Evolutionary conservation across 2,329 filamentous ascomycete species (phyloP).

Genomic region (Rhynchosporium secalis): DNA sequence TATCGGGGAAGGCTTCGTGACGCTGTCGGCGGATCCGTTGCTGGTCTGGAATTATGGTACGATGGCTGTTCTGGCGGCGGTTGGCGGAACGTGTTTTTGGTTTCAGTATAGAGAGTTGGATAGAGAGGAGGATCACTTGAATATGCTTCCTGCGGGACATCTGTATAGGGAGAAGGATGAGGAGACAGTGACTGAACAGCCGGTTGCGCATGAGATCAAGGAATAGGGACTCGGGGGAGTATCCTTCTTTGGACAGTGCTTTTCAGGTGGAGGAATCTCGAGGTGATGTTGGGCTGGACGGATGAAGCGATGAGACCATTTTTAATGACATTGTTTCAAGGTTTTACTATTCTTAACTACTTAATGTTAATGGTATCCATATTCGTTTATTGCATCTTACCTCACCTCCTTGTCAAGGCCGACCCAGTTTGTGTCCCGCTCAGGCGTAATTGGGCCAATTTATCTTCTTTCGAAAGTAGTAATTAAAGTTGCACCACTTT

Average conservation of each 20-base stretch:
- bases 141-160: constrained; percentile 50
- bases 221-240: neutral
- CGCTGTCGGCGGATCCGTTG: constrained; percentile 62
- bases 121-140: constrained; percentile 65
- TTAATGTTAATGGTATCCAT: too few species aligned
- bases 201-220: constrained; percentile 13
- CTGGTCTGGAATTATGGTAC: constrained; percentile 71
- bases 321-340: neutral
- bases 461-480: too few species aligned
- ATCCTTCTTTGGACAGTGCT: too few species aligned
- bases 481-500: too few species aligned
- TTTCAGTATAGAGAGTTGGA: constrained; percentile 66
- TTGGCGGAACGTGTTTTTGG: constrained; percentile 68
- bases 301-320: neutral
- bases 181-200: constrained; percentile 24
- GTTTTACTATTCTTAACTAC: too few species aligned
- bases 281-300: neutral
- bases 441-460: too few species aligned
- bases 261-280: too few species aligned
- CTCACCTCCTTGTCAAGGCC: too few species aligned
- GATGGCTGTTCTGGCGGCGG: constrained; percentile 60
- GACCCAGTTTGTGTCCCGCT: too few species aligned
- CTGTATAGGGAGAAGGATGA: constrained; percentile 28
- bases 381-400: too few species aligned
- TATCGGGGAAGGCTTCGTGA: constrained; percentile 67